Evolutionary conservation across 176 grass and related monocot genomes (phyloP).

Genomic region (Oropetium thomaeum): DNA sequence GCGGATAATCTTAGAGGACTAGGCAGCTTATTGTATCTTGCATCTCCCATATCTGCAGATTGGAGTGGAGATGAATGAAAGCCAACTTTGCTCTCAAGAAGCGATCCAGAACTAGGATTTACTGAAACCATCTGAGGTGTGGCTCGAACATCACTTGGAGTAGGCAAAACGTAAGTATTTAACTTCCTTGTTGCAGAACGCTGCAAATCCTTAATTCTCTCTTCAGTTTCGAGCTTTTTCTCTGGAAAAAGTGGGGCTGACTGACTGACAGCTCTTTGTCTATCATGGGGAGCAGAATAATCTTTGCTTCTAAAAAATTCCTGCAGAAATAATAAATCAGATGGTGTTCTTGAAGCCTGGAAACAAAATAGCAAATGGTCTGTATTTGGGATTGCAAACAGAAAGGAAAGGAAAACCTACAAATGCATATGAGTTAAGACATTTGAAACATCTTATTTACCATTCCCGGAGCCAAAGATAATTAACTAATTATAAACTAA

Average conservation of each 20-base stretch:
- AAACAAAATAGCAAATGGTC: neutral
- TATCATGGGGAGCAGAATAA: conserved; percentile 40
- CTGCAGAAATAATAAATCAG: conserved; percentile 45
- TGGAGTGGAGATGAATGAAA: conserved; percentile 73
- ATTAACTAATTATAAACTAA: neutral
- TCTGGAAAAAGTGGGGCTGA: conserved; percentile 78
- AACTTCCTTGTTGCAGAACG: conserved; percentile 74
- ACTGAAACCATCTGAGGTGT: conserved; percentile 38
- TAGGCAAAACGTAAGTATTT: conserved; percentile 86
- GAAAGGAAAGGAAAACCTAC: neutral
- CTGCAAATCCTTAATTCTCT: conserved; percentile 59
- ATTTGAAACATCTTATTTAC: neutral
- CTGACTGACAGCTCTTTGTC: conserved; percentile 54
- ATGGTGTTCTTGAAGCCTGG: neutral
- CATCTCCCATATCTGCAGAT: conserved; percentile 55
- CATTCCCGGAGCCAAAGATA: neutral
- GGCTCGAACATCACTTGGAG: conserved; percentile 56
- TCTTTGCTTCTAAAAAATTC: conserved; percentile 54
- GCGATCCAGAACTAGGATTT: conserved; percentile 44
- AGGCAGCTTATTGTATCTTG: conserved; percentile 59
- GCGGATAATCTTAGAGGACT: conserved; percentile 57
- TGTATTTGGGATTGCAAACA: conserved; percentile 4
- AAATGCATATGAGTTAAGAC: neutral
- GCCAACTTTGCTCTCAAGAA: conserved; percentile 44
- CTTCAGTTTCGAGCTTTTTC: conserved; percentile 63